Evolutionary conservation across 2,329 filamentous ascomycete genomes (phyloP).

Genomic region (Trichoderma pleuroti): DNA sequence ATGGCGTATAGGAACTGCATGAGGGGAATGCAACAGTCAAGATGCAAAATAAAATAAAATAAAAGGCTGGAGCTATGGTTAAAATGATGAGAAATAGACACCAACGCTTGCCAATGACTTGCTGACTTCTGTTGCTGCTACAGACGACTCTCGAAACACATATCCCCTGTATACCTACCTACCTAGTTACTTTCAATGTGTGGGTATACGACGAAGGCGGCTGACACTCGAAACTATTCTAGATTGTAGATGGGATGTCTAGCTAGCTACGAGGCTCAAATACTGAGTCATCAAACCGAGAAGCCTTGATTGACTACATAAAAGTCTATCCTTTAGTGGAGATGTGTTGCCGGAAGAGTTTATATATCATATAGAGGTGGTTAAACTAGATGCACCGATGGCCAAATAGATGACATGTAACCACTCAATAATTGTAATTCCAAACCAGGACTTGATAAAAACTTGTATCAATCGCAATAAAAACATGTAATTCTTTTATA

Average conservation of each 20-base stretch:
- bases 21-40: neutral
- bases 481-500: neutral
- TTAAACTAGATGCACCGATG: neutral
- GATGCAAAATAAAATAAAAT: neutral
- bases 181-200: neutral
- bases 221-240: neutral
- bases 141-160: neutral
- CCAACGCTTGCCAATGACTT: neutral
- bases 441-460: neutral
- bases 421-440: neutral
- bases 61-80: neutral
- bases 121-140: neutral
- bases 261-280: neutral
- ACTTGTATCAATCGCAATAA: neutral
- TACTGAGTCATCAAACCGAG: neutral
- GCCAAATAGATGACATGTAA: neutral
- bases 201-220: neutral
- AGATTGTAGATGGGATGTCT: neutral
- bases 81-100: neutral
- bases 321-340: neutral
- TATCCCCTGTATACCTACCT: neutral
- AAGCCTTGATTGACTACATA: neutral
- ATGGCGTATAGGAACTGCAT: neutral
- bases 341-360: neutral
- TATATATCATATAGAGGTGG: neutral